Evolutionary conservation across 2,329 filamentous ascomycete genomes (phyloP), one percentile per base, ranked within the genome.

Genomic region (Mollisiaceae sp.): DNA sequence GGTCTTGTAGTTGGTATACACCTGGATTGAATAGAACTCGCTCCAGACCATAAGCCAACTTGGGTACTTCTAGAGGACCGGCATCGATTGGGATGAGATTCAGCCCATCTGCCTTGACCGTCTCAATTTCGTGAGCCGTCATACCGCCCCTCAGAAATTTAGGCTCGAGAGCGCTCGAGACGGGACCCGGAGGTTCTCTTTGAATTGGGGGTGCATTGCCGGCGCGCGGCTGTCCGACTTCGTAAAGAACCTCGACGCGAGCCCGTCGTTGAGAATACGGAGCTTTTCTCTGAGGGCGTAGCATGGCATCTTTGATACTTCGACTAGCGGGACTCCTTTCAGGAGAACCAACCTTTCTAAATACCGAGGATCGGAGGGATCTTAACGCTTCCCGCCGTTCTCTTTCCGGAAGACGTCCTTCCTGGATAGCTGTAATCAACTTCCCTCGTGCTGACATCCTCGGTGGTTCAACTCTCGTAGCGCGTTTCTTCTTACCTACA

Each of bases 21-120:
- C 95, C 94, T 1, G 90, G 90, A 74, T 97, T 99, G 84, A 99
- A 99, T 2, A 99, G 81, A n/a, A 96, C 94, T 47, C 76, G 71
- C 61, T 77, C 76, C 36, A 77, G 64, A 11, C 75, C 75, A 64
- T 76, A 76, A 12, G 73, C 72, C 32, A 77, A 61, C 15, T 61
- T 65, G 55, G 76, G 75, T 11, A 77, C 75, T 38, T 73, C 65
- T 55, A 73, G 72, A 45, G 73, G 68, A 18, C 65, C 62, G 41
- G 65, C 69, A 22, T 75, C 68, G 36, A 77, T 39, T 11, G 76
- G 72, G 15, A 68, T 62, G 35, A 77, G 67, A 9, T 71, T 20
- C 12, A 77, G 68, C 24, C 69, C 65, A 38, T 65, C 62, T 11
- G 74, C 63, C 39, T 70, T 66, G 3, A 77, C 65, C 20, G 70